Base-by-base conservation (phyloP, 345 rosid genomes). In the Dovyalis caffra region DNA sequence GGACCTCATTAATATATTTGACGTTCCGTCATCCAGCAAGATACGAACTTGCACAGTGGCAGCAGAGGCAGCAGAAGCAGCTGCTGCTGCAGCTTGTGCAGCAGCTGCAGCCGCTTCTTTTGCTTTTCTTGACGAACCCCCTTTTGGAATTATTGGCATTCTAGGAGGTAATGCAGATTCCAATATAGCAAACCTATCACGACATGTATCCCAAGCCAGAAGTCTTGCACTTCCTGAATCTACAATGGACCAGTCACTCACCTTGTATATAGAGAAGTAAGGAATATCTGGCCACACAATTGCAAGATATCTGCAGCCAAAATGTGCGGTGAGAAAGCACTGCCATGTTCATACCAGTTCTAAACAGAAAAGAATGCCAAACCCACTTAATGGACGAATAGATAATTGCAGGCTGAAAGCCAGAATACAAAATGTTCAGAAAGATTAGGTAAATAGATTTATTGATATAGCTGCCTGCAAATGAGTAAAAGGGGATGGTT, bases 21-120 rank as follows among this genome's bases (percentile, higher is more conserved):
- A 95, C 69, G 98, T 95, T 76, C 99, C 99, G 83, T 95, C 98
- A 84, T 95, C 99, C 80, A 95, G 87, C 81, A 95, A 90, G 79
- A 95, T 93, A 75, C 98, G 99, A 76, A 94, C 98, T 95, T 95
- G 99, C 79, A 95, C 99, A 78, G 88, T 83, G 56, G 99, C 97
- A 1, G 94, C 81, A 75, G 97, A 86, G 82, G 99, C 94, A 79
- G 98, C 98, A 80, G 83, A 78, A 78, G 98, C 98, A 79, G 99
- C 99, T 0, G 94, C 94, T 18, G 96, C 97, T 18, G 98, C 97
- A 68, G 98, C 99, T 81, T 93, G 98, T 56, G 94, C 98, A 65
- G 98, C 97, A 16, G 96, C 98, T 61, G 95, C 98, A 62, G 99
- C 99, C 11, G 99, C 98, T 82, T 93, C 99, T 85, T 84, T 95